phyloP scores from a whole-genome alignment of 1,139 yeast species.

The Saccharomycopsis hybrid region DNA sequence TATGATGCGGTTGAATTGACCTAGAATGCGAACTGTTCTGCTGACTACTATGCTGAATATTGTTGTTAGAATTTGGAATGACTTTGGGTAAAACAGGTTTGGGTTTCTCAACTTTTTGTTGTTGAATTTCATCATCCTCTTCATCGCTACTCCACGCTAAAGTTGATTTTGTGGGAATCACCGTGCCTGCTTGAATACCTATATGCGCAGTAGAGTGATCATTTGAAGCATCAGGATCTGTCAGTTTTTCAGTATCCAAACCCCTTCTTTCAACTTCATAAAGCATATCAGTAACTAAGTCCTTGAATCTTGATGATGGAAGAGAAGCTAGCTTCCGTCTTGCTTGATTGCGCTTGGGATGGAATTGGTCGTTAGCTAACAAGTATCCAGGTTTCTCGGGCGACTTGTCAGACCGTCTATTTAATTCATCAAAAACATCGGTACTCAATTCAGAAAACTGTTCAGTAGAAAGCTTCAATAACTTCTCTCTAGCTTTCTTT shows the following conservation, averaged over 20 bases:
- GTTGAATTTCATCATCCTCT: slow-evolving; percentile 38
- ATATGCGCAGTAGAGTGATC: slow-evolving; percentile 29
- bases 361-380: slow-evolving; percentile 68
- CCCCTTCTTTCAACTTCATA: slow-evolving; percentile 67
- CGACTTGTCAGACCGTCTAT: slow-evolving; percentile 42
- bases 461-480: slow-evolving; percentile 69
- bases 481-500: slow-evolving; percentile 76
- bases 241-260: slow-evolving; percentile 55
- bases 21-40: not conserved
- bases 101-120: not conserved
- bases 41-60: not conserved
- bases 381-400: slow-evolving; percentile 48
- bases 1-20: not conserved
- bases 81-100: not conserved
- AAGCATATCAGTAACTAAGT: slow-evolving; percentile 82
- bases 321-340: slow-evolving; percentile 84
- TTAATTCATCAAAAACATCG: slow-evolving; percentile 87
- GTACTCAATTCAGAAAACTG: slow-evolving; percentile 87
- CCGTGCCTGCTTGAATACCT: slow-evolving; percentile 50
- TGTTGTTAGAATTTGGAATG: not conserved
- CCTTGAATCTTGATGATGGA: slow-evolving; percentile 78
- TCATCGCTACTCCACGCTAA: slow-evolving; percentile 82
- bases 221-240: slow-evolving; percentile 62
- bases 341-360: slow-evolving; percentile 93
- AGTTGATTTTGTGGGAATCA: slow-evolving; percentile 71